Percentiles rank a stretch among this genome's conserved stretches.
phyloP scores from a whole-genome alignment of 345 rosid species.

The Physaria fendleri region DNA sequence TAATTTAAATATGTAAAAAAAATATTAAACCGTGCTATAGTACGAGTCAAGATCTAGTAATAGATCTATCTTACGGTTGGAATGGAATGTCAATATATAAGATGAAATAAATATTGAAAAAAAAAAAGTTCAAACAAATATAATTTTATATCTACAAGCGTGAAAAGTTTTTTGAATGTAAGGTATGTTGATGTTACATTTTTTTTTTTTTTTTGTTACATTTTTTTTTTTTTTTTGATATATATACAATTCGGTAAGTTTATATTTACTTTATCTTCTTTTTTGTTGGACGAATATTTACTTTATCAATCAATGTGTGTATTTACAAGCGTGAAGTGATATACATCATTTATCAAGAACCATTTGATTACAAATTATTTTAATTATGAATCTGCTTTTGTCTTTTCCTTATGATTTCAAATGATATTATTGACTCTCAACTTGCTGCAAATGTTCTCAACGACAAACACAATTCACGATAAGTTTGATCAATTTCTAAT shows the following conservation, averaged over 20 bases:
- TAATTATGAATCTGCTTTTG: conserved; percentile 24
- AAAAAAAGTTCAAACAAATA: too few species aligned
- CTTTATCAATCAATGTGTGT: background rate
- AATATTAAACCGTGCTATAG: too few species aligned
- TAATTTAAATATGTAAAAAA: too few species aligned
- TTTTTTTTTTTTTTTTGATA: too few species aligned
- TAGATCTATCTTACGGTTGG: too few species aligned
- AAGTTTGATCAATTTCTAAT: background rate
- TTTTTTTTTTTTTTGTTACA: too few species aligned
- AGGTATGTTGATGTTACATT: background rate
- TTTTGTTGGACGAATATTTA: too few species aligned
- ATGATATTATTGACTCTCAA: conserved; percentile 16
- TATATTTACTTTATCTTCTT: too few species aligned
- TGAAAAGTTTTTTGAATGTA: background rate
- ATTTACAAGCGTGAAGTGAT: conserved; percentile 26
- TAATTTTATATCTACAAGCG: background rate
- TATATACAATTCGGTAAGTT: too few species aligned
- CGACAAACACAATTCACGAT: background rate
- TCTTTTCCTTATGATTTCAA: conserved; percentile 27
- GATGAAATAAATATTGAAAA: too few species aligned
- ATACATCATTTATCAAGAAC: conserved; percentile 18
- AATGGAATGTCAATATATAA: too few species aligned
- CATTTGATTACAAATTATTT: conserved; percentile 15
- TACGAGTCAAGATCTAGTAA: too few species aligned
- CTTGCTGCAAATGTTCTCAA: conserved; percentile 12